Conservation (phyloP, 2,329 filamentous ascomycete genomes). For the Malbranchea zuffiana region DNA sequence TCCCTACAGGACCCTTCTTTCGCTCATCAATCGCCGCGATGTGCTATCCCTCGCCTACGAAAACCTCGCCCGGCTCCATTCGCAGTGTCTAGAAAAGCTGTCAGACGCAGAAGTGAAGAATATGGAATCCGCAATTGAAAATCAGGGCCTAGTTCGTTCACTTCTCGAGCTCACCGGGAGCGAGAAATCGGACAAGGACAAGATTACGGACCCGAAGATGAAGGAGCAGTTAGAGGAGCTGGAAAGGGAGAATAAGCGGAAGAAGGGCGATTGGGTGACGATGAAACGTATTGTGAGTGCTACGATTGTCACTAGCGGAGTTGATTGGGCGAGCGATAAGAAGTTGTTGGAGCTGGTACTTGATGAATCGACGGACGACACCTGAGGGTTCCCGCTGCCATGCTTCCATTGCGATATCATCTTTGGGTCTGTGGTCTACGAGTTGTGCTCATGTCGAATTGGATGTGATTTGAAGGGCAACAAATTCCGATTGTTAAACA, state of each 20-base stretch:
- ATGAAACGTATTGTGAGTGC: slow-evolving; percentile 72
- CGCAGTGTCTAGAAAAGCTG: slow-evolving; percentile 43
- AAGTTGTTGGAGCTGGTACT: slow-evolving; percentile 60
- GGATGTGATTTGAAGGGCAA: too few relatives aligned
- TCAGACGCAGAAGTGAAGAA: slow-evolving; percentile 49
- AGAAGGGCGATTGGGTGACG: slow-evolving; percentile 57
- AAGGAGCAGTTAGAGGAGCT: slow-evolving; percentile 47
- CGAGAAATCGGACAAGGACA: slow-evolving; percentile 41
- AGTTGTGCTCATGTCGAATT: too few relatives aligned
- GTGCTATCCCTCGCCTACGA: slow-evolving; percentile 53
- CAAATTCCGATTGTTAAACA: too few relatives aligned
- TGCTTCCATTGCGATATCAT: too few relatives aligned
- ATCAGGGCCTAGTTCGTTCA: slow-evolving; percentile 51
- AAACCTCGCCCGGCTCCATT: slow-evolving; percentile 45
- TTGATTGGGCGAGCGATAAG: slow-evolving; percentile 67
- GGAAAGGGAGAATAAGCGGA: slow-evolving; percentile 50
- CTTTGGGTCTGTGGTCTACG: too few relatives aligned
- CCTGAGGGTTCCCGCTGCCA: too few relatives aligned
- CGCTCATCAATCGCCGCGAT: slow-evolving; percentile 57
- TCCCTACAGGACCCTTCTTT: slow-evolving; percentile 50
- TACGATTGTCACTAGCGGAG: slow-evolving; percentile 66
- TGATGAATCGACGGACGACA: slow-evolving; percentile 32
- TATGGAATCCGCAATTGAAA: slow-evolving; percentile 46
- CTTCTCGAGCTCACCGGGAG: slow-evolving; percentile 54
- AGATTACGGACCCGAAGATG: slow-evolving; percentile 43